Evolutionary conservation across 805 yeast species (phyloP).

Genomic region (Cephaloascus fragrans): DNA sequence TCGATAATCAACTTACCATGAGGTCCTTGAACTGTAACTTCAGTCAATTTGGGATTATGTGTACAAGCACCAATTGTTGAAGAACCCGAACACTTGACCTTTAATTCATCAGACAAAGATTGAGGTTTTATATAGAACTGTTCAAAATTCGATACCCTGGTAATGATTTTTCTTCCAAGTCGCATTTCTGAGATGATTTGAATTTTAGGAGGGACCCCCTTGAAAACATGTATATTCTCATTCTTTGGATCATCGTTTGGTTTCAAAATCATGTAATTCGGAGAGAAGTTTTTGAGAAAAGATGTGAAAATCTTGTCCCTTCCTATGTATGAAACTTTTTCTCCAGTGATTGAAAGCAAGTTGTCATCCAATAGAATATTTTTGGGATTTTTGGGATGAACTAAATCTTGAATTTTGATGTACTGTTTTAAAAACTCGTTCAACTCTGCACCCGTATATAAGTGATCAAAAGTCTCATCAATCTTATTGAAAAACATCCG

Average conservation of each 20-base stretch:
- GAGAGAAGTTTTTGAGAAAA: constrained; percentile 37
- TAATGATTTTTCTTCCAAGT: constrained; percentile 74
- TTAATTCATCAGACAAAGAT: constrained; percentile 56
- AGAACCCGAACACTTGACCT: constrained; percentile 82
- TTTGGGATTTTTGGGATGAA: constrained; percentile 41
- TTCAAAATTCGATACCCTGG: constrained; percentile 64
- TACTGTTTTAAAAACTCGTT: constrained; percentile 45
- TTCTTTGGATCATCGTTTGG: constrained; percentile 29
- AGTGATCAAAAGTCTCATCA: constrained; percentile 22
- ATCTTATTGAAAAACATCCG: constrained; percentile 35
- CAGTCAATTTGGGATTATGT: constrained; percentile 44
- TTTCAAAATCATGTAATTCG: constrained; percentile 36
- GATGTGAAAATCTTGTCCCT: constrained; percentile 36
- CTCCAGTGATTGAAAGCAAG: constrained; percentile 32
- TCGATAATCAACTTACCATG: constrained; percentile 60
- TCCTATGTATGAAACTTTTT: constrained; percentile 15
- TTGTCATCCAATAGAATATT: constrained; percentile 45
- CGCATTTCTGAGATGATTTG: constrained; percentile 62
- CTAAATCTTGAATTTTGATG: constrained; percentile 41
- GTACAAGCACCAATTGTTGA: constrained; percentile 58
- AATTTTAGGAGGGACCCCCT: constrained; percentile 63
- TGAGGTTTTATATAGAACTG: constrained; percentile 55
- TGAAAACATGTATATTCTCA: constrained; percentile 25
- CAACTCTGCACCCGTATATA: constrained; percentile 47
- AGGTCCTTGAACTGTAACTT: constrained; percentile 87